These are phyloP conservation scores for Veloboletus limbatus DNA, from an alignment of 1,284 basidiomycete species.

Conservation along the genomic window DNA sequence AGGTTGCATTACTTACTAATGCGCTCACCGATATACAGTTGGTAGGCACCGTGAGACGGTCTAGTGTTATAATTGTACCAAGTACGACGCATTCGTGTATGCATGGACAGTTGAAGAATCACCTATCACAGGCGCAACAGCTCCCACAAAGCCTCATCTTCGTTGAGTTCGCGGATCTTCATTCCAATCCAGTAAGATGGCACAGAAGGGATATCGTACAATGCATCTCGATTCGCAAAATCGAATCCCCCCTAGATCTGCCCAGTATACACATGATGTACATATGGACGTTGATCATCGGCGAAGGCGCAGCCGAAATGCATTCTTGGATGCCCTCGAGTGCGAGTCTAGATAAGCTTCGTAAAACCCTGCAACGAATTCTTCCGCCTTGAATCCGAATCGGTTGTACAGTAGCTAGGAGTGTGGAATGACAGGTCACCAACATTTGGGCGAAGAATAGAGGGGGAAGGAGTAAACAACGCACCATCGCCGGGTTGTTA, in stretches of 20 bases:
- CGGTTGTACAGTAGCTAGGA: conserved; percentile 70
- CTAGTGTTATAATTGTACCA: too few relatives aligned
- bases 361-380: conserved; percentile 77
- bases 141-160: too few relatives aligned
- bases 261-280: background rate
- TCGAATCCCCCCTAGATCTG: background rate
- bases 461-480: conserved; percentile 4
- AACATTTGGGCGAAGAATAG: background rate
- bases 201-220: too few relatives aligned
- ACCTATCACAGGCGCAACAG: too few relatives aligned
- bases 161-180: too few relatives aligned
- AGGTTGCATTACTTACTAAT: too few relatives aligned
- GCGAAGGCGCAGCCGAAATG: conserved; percentile 58
- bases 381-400: conserved; percentile 82
- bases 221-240: background rate
- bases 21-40: too few relatives aligned
- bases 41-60: too few relatives aligned
- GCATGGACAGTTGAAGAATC: too few relatives aligned
- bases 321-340: conserved; percentile 71
- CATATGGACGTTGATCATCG: conserved; percentile 19
- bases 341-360: conserved; percentile 66
- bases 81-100: too few relatives aligned
- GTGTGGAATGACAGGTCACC: background rate
- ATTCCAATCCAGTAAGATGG: too few relatives aligned
- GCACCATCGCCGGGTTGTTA: conserved; percentile 76